Evolutionary conservation across 768 basidiomycete genomes (phyloP).

Genomic region (Hericium erinaceus): DNA sequence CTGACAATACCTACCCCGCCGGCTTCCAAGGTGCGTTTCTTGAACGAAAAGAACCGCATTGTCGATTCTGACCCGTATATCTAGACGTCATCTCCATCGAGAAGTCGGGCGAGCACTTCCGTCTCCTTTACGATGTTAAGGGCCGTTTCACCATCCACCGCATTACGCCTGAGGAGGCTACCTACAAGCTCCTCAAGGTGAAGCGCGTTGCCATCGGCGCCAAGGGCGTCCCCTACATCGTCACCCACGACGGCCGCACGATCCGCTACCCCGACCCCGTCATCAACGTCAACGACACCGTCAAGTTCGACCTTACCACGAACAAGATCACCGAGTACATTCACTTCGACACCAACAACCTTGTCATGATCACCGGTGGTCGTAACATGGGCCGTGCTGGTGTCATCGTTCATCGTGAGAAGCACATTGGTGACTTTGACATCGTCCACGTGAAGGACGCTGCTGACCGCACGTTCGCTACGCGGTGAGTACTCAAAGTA

Average conservation of each 20-base stretch:
- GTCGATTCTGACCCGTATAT: not conserved
- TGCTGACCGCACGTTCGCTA: conserved; percentile 92
- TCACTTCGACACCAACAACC: conserved; percentile 96
- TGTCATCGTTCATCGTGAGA: conserved; percentile 92
- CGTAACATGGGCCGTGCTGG: conserved; percentile 99
- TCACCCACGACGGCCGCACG: conserved; percentile 98
- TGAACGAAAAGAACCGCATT: too few species aligned
- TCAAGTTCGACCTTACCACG: conserved; percentile 94
- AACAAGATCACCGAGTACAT: conserved; percentile 88
- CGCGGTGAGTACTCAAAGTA: conserved; percentile 54
- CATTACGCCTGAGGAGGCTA: conserved; percentile 94
- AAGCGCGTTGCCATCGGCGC: conserved; percentile 84
- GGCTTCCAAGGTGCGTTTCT: conserved; percentile 84
- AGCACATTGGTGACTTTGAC: conserved; percentile 97
- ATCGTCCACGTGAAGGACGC: conserved; percentile 97
- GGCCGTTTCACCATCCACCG: conserved; percentile 99
- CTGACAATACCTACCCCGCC: conserved; percentile 92
- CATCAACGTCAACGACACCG: conserved; percentile 94
- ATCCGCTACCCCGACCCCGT: conserved; percentile 98
- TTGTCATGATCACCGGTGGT: conserved; percentile 96
- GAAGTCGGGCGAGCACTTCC: conserved; percentile 99
- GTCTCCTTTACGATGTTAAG: conserved; percentile 98
- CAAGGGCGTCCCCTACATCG: conserved; percentile 92
- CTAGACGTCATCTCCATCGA: conserved; percentile 94
- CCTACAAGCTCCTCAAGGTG: conserved; percentile 95